These are phyloP conservation scores for Phytophthora syringae DNA, from an alignment of 352 stramenopile species.

Conservation along the genomic window DNA sequence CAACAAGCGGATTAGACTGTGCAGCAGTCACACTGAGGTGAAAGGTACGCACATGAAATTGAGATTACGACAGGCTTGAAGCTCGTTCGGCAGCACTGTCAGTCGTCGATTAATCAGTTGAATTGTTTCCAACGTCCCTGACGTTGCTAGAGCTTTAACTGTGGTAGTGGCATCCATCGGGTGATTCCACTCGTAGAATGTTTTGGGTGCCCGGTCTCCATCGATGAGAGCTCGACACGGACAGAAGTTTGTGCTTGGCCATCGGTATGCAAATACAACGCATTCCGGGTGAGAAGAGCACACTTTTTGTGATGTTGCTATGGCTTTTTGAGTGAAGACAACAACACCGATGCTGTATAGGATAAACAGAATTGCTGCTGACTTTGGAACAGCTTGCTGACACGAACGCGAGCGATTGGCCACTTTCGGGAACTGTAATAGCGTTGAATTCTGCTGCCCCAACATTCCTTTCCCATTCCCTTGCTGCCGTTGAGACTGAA, in stretches of 20 bases:
- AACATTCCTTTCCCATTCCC: background rate
- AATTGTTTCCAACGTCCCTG: slow-evolving; percentile 37
- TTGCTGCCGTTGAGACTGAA: slow-evolving; percentile 14
- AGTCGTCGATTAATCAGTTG: slow-evolving; percentile 47
- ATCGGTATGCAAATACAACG: slow-evolving; percentile 41
- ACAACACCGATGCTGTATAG: slow-evolving; percentile 16
- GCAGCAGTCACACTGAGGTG: background rate
- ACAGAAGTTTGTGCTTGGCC: slow-evolving; percentile 20
- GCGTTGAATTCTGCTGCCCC: background rate
- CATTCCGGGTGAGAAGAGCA: slow-evolving; percentile 37
- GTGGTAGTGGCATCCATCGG: slow-evolving; percentile 31
- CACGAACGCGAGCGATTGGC: background rate
- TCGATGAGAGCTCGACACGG: slow-evolving; percentile 45
- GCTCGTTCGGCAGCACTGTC: slow-evolving; percentile 25
- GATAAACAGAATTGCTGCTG: slow-evolving; percentile 24
- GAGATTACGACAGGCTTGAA: slow-evolving; percentile 38
- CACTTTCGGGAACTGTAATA: slow-evolving; percentile 8
- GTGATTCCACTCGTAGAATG: slow-evolving; percentile 44
- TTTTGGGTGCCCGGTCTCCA: slow-evolving; percentile 33
- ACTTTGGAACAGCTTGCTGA: slow-evolving; percentile 28
- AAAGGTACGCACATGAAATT: slow-evolving; percentile 40
- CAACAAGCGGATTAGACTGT: background rate
- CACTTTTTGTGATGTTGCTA: slow-evolving; percentile 13
- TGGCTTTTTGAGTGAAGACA: slow-evolving; percentile 14
- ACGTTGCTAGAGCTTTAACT: slow-evolving; percentile 25